Evolutionary conservation across 163 green algal species (phyloP), one percentile per base, ranked within the genome.

Genomic region (Chlorella variabilis): DNA sequence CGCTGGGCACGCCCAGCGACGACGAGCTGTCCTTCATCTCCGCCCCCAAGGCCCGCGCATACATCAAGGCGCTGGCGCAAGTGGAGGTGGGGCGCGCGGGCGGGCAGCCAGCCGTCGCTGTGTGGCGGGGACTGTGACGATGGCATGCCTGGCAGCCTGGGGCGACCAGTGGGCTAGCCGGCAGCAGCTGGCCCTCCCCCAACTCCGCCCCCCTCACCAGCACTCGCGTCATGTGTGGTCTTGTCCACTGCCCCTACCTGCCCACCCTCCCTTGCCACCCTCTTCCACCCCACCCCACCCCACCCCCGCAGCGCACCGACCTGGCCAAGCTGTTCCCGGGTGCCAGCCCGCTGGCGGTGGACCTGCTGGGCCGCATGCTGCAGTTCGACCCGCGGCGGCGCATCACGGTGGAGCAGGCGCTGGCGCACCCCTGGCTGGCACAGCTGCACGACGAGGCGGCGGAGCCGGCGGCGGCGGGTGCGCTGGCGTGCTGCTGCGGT

Each of bases 311-410:
- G 92, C 84, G 86, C 39, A 59, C 89, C 21, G 83, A 91, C 69
- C 96, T 98, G 54, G 77, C 79, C 51, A 86, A 86, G 49, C 86
- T 95, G 75, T 98, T 97, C 78, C 95, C 95, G 1, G 89, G 95
- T 11, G 93, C 94, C 29, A 93, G 91, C 71, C 79, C 92, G 0
- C 73, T 93, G 63, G 95, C 96, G 0, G 83, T 98, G 38, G 97
- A 99, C 87, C 89, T 99, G n/a, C 91, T 99, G 88, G 84, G 96
- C 68, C 90, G 90, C 70, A 98, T 99, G 96, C 89, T 99, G 77
- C 58, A 65, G 70, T 99, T 99, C 86, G 92, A 99, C 89, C 96
- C 96, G 0, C 84, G 89, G 36, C 94, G 96, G 83, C 92, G 97
- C 58, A 97, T 98, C 71, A 94, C 91, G 39, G 95, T 98, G 77